phyloP scores from a whole-genome alignment of 2,329 filamentous ascomycete genomes.

The Colletotrichum agaves region DNA sequence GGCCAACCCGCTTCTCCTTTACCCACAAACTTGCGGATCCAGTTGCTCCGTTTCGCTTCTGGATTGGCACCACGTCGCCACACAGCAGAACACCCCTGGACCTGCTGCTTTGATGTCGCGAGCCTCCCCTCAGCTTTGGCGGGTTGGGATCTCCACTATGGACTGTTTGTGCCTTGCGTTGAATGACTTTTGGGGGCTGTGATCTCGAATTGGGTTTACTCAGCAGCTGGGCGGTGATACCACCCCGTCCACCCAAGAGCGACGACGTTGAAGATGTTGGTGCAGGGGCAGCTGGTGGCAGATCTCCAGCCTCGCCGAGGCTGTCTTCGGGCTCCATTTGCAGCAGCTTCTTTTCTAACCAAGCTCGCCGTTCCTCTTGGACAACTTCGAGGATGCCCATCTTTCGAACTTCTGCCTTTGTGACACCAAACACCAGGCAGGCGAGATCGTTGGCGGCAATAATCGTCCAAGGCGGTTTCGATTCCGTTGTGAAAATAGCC shows the following conservation, averaged over 20 bases:
- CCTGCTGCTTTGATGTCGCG: conserved; percentile 77
- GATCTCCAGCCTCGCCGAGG: conserved; percentile 46
- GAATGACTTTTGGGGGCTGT: conserved; percentile 64
- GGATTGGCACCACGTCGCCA: conserved; percentile 97
- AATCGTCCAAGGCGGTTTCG: conserved; percentile 92
- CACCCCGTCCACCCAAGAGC: conserved; percentile 75
- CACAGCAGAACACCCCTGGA: conserved; percentile 92
- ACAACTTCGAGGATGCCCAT: conserved; percentile 96
- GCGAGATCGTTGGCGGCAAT: conserved; percentile 95
- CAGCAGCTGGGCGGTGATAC: conserved; percentile 87
- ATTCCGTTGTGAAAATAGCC: conserved; percentile 97
- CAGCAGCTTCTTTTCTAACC: conserved; percentile 87
- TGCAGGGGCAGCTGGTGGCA: conserved; percentile 49
- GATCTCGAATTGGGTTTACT: conserved; percentile 79
- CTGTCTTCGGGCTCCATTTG: conserved; percentile 64
- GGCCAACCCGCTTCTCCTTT: conserved; percentile 91
- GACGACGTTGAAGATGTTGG: conserved; percentile 56
- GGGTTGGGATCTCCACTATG: conserved; percentile 66
- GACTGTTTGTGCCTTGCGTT: conserved; percentile 72
- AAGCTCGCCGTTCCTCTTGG: conserved; percentile 85
- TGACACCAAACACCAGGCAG: conserved; percentile 98
- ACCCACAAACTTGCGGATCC: conserved; percentile 98
- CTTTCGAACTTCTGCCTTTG: conserved; percentile 92
- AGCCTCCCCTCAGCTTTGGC: conserved; percentile 62
- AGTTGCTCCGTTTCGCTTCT: conserved; percentile 91